Evolutionary conservation across 108 stramenopile genomes (phyloP).

Genomic region (Cylindrotheca fusiformis): DNA sequence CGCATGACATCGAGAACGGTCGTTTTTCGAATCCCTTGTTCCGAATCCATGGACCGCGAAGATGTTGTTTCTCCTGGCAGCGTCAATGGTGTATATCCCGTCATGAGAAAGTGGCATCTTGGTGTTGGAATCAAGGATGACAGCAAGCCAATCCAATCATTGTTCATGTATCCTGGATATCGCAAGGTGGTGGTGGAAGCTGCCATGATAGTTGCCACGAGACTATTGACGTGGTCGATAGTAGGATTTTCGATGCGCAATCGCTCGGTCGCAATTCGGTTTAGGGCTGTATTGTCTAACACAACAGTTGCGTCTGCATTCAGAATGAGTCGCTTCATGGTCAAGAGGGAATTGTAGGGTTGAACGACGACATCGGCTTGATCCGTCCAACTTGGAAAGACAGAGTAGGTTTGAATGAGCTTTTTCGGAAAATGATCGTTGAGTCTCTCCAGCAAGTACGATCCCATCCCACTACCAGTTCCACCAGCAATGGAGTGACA

Average conservation of each 20-base stretch:
- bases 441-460: constrained; percentile 92
- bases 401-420: constrained; percentile 96
- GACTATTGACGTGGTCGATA: constrained; percentile 94
- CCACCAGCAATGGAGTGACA: constrained; percentile 98
- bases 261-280: constrained; percentile 94
- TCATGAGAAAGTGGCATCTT: constrained; percentile 99
- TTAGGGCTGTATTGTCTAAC: constrained; percentile 94
- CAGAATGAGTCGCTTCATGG: constrained; percentile 93
- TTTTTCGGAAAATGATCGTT: constrained; percentile 99
- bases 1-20: constrained; percentile 99
- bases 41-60: constrained; percentile 5
- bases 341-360: constrained; percentile 97
- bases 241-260: constrained; percentile 91
- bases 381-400: constrained; percentile 96
- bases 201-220: constrained; percentile 99
- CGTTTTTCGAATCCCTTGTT: constrained; percentile 89
- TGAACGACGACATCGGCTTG: constrained; percentile 98
- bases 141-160: constrained; percentile 96
- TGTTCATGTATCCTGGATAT: constrained; percentile 99
- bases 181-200: constrained; percentile 97
- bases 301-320: constrained; percentile 99
- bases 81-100: constrained; percentile 95
- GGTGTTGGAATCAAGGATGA: constrained; percentile 98
- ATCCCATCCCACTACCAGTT: constrained; percentile 98
- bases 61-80: constrained; percentile 18